phyloP scores from a whole-genome alignment of 2,329 filamentous ascomycete genomes.

The Magnaporthales sp. region DNA sequence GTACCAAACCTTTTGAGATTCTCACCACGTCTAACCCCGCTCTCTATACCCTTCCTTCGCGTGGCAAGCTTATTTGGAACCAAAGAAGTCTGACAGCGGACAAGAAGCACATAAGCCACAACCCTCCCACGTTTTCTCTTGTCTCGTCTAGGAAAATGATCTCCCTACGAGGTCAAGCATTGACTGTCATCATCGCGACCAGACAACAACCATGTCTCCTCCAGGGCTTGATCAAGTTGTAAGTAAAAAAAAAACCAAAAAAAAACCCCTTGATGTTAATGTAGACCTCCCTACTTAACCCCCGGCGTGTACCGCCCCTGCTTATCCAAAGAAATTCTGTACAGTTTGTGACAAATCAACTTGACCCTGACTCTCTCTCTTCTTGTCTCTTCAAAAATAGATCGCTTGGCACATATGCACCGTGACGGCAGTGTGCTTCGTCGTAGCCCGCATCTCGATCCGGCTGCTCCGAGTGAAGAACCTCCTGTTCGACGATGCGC shows the following conservation, averaged over 20 bases:
- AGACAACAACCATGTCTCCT: background rate
- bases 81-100: too few species aligned
- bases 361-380: background rate
- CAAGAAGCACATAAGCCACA: too few species aligned
- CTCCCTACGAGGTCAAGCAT: background rate
- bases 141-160: too few species aligned
- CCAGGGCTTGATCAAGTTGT: background rate
- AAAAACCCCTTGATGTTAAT: background rate
- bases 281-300: too few species aligned
- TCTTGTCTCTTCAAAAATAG: background rate
- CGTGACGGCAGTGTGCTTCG: background rate
- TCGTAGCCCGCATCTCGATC: background rate
- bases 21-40: too few species aligned
- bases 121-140: too few species aligned
- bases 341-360: background rate
- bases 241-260: too few species aligned
- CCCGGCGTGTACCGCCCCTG: background rate
- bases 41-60: too few species aligned
- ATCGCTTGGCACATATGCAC: background rate
- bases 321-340: too few species aligned
- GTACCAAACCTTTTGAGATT: too few species aligned
- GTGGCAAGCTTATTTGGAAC: too few species aligned
- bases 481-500: background rate
- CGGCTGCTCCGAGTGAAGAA: background rate
- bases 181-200: background rate